These are phyloP conservation scores for Paracoccidioides lutzii DNA, from an alignment of 2,329 filamentous ascomycete species.

Conservation along the genomic window DNA sequence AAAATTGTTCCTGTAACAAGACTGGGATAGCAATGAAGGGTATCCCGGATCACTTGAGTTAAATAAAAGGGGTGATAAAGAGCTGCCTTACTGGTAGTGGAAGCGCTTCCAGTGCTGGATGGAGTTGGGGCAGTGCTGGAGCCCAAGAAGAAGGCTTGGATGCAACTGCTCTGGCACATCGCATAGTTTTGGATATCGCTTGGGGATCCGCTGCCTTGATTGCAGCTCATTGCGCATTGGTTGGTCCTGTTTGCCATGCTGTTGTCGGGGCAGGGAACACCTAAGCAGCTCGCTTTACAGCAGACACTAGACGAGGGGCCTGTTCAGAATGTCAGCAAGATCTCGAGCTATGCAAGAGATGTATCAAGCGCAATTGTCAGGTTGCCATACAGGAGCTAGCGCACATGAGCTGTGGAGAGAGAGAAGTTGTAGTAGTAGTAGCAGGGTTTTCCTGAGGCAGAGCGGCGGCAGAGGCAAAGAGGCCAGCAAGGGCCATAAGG, in stretches of 20 bases:
- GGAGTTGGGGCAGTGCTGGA: constrained; percentile 14
- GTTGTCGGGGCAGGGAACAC: constrained; percentile 41
- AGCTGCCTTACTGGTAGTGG: constrained; percentile 7
- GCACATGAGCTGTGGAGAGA: constrained; percentile 24
- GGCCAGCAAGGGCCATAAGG: constrained; percentile 31
- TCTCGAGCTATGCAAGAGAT: not conserved
- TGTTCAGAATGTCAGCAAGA: constrained; percentile 4
- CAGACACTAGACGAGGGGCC: constrained; percentile 35
- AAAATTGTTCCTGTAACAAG: not conserved
- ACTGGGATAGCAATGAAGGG: not conserved
- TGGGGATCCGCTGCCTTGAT: constrained; percentile 39
- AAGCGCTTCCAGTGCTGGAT: constrained; percentile 12
- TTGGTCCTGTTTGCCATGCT: constrained; percentile 39
- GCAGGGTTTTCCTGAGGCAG: constrained; percentile 23
- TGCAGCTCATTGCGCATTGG: constrained; percentile 39
- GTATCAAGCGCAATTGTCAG: not conserved
- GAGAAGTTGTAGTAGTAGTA: constrained; percentile 21
- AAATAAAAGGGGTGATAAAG: not conserved
- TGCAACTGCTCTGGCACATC: constrained; percentile 38
- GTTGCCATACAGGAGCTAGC: constrained; percentile 24
- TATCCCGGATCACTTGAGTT: not conserved
- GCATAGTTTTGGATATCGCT: constrained; percentile 35
- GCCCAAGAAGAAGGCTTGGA: constrained; percentile 37
- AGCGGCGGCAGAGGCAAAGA: constrained; percentile 34
- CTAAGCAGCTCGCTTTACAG: constrained; percentile 40